These are phyloP conservation scores for Phaeophleospora eucalypticola DNA, from an alignment of 2,329 filamentous ascomycete genomes.

Conservation along the genomic window DNA sequence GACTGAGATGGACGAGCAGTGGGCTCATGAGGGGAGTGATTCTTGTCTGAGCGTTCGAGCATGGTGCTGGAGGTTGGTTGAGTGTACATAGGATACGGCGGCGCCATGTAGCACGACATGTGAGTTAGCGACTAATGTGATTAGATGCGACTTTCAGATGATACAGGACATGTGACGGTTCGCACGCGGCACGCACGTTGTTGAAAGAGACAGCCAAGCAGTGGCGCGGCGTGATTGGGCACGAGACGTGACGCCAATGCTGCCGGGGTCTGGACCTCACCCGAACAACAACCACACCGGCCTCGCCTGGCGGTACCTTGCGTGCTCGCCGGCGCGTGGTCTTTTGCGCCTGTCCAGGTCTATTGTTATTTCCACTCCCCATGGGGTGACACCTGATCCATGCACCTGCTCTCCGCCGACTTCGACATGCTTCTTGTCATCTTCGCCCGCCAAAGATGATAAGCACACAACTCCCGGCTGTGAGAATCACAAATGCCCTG, in stretches of 20 bases:
- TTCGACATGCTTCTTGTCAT: neutral
- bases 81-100: too few species aligned
- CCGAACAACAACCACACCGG: neutral
- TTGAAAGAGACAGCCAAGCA: neutral
- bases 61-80: too few species aligned
- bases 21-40: neutral
- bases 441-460: neutral
- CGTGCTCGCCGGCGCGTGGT: too few species aligned
- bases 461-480: neutral
- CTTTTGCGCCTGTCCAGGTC: too few species aligned
- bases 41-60: neutral
- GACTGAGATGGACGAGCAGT: constrained; percentile 29
- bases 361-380: too few species aligned
- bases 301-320: neutral
- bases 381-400: neutral
- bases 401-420: neutral
- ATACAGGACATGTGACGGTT: too few species aligned
- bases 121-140: too few species aligned
- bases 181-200: neutral
- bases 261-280: neutral
- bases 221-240: neutral
- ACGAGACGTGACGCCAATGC: neutral
- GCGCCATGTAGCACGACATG: too few species aligned
- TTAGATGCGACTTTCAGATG: too few species aligned
- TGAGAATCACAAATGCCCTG: too few species aligned